Evolutionary conservation across 2,329 filamentous ascomycete species (phyloP).

Genomic region (Hypomyces perniciosus): DNA sequence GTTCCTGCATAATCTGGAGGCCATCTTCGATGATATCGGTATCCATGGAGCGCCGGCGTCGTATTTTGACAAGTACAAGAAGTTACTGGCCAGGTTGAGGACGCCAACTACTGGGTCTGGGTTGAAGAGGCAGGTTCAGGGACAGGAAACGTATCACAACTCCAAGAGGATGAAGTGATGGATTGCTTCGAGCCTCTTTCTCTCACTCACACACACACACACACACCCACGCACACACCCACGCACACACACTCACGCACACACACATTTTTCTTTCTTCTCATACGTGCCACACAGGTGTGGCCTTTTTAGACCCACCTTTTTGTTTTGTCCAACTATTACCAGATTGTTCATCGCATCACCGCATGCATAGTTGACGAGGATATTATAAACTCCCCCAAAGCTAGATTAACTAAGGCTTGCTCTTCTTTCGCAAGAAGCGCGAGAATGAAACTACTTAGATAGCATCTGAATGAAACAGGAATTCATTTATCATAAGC

Average conservation of each 20-base stretch:
- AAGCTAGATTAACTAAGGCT: too few relatives aligned
- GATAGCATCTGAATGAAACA: too few relatives aligned
- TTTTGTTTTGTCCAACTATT: not conserved
- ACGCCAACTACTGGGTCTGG: slow-evolving; percentile 22
- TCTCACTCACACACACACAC: not conserved
- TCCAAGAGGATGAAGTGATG: slow-evolving; percentile 31
- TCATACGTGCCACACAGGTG: not conserved
- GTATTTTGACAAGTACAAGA: slow-evolving; percentile 31
- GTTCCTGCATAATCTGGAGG: slow-evolving; percentile 35
- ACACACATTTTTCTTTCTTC: not conserved
- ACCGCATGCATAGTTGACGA: too few relatives aligned
- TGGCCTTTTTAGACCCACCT: not conserved
- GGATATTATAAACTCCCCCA: too few relatives aligned
- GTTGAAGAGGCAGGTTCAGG: slow-evolving; percentile 27
- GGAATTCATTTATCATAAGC: too few relatives aligned
- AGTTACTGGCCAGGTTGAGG: slow-evolving; percentile 27
- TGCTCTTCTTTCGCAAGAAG: too few relatives aligned
- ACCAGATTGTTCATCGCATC: too few relatives aligned
- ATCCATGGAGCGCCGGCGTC: slow-evolving; percentile 28
- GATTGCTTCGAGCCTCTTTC: not conserved
- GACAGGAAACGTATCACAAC: slow-evolving; percentile 21
- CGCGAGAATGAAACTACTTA: too few relatives aligned
- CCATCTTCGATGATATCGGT: slow-evolving; percentile 27
- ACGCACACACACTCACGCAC: too few relatives aligned
- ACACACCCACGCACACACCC: too few relatives aligned